These are phyloP conservation scores for Amphirosellinia nigrospora DNA, from an alignment of 495 filamentous ascomycete species.

Conservation along the genomic window DNA sequence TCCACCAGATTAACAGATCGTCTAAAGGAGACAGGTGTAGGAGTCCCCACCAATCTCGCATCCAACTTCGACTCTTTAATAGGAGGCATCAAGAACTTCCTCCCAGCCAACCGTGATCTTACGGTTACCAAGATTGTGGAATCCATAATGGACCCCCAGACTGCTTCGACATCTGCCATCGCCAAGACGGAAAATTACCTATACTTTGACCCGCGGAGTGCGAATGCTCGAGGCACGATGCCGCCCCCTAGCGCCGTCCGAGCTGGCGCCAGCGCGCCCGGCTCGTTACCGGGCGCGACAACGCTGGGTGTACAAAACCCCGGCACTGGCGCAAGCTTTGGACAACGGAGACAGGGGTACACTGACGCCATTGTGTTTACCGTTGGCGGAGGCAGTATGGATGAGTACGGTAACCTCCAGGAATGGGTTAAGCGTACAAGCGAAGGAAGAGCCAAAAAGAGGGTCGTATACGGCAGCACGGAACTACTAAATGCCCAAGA, in stretches of 20 bases:
- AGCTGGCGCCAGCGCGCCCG: constrained; percentile 48
- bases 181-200: constrained; percentile 97
- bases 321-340: constrained; percentile 87
- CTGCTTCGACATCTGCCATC: constrained; percentile 88
- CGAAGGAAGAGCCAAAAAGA: constrained; percentile 63
- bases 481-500: constrained; percentile 89
- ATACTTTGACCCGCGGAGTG: constrained; percentile 96
- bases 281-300: constrained; percentile 50
- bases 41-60: constrained; percentile 64
- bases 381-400: constrained; percentile 97
- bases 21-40: constrained; percentile 82
- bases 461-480: constrained; percentile 95
- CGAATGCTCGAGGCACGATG: constrained; percentile 93
- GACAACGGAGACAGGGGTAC: constrained; percentile 90
- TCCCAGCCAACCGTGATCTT: constrained; percentile 92
- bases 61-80: constrained; percentile 95
- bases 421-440: constrained; percentile 88
- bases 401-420: constrained; percentile 97
- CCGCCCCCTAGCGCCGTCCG: constrained; percentile 68
- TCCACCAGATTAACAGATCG: constrained; percentile 91
- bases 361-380: constrained; percentile 96
- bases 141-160: constrained; percentile 94
- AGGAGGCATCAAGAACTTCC: constrained; percentile 98
- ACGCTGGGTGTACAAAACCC: constrained; percentile 52
- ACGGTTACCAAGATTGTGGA: constrained; percentile 98